Evolutionary conservation across 164 flowering plant genomes (phyloP).

Genomic region (Taxillus chinensis): DNA sequence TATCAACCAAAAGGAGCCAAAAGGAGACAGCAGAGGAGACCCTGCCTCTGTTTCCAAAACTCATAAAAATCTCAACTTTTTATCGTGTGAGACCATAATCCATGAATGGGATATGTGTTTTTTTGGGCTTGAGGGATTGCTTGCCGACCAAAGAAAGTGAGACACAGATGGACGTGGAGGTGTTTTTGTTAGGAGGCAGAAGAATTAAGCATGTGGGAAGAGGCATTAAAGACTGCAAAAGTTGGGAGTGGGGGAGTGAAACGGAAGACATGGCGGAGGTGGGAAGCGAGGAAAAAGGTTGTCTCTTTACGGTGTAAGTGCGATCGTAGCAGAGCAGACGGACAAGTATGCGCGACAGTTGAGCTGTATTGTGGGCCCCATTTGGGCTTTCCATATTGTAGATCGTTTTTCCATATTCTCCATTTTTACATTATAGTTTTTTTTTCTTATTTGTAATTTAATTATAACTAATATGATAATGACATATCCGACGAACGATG

Average conservation of each 20-base stretch:
- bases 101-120: too few species aligned
- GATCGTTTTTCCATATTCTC: too few species aligned
- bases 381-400: conserved; percentile 13
- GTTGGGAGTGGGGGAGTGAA: neutral
- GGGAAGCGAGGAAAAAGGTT: neutral
- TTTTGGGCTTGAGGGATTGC: neutral
- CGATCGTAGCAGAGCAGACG: conserved; percentile 3
- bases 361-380: conserved; percentile 20
- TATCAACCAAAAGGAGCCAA: too few species aligned
- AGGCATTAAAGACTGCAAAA: conserved; percentile 30
- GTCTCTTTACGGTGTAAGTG: neutral
- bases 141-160: conserved; percentile 27
- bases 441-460: neutral
- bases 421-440: neutral
- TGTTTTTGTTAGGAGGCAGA: conserved; percentile 3
- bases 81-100: too few species aligned
- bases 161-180: conserved; percentile 6
- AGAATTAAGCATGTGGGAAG: conserved; percentile 18
- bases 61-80: too few species aligned
- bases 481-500: too few species aligned
- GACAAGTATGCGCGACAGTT: conserved; percentile 25
- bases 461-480: too few species aligned
- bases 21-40: too few species aligned
- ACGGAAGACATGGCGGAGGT: neutral
- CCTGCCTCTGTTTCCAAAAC: too few species aligned